Percentiles rank a stretch among this genome's conserved stretches.
phyloP scores from a whole-genome alignment of 129 eudicot genomes.

The Centrapalus pauciflorus region DNA sequence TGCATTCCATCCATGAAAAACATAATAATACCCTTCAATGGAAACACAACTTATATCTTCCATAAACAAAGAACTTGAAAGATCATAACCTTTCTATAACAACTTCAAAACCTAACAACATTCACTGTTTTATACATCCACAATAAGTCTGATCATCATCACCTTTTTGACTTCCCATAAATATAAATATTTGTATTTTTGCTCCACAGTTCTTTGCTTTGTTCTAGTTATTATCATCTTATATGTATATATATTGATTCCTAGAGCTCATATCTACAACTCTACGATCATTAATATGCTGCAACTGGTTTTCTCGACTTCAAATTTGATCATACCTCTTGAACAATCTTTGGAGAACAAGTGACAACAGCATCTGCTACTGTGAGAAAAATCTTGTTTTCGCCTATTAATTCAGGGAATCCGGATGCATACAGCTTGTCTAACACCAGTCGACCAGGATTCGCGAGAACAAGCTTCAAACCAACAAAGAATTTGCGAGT shows the following conservation, averaged over 20 bases:
- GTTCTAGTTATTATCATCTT: background rate
- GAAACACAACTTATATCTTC: background rate
- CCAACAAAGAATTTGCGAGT: background rate
- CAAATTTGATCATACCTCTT: conserved; percentile 12
- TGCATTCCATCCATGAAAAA: no score
- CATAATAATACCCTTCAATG: background rate
- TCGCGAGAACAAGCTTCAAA: conserved; percentile 62
- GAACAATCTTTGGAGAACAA: conserved; percentile 45
- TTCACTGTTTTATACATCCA: background rate
- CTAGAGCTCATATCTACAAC: conserved; percentile 19
- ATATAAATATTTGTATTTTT: background rate
- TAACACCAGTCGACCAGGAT: conserved; percentile 61
- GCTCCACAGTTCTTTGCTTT: background rate
- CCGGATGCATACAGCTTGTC: conserved; percentile 65
- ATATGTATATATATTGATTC: background rate
- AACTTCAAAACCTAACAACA: background rate
- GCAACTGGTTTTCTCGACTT: background rate
- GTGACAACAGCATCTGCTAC: conserved; percentile 64
- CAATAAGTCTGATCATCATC: background rate
- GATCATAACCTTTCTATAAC: background rate
- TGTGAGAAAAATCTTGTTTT: conserved; percentile 59
- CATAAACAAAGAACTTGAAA: background rate
- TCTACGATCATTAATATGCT: background rate
- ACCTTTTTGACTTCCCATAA: background rate
- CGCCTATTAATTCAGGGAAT: conserved; percentile 50